Base-by-base conservation (phyloP, 2,329 filamentous ascomycete species). In the Domatiomyces catenatus region DNA sequence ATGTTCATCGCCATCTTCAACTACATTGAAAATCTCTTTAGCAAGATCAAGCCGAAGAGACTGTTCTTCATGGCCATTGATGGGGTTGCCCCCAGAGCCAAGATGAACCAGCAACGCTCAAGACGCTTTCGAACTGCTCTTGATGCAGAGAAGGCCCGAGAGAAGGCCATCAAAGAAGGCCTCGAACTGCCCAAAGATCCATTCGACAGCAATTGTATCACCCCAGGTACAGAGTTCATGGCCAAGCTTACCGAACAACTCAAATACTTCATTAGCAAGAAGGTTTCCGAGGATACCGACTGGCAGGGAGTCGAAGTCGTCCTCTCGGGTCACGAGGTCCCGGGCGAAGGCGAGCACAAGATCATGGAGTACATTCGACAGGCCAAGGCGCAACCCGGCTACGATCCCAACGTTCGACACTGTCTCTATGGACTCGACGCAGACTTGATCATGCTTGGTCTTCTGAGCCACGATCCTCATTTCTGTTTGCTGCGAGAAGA, bases 1-100 rank as follows among this genome's bases (percentile, higher is more conserved):
- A 98, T 98, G 92, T 98, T 98, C 65, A 95, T 98, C 60, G 85
- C 88, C 52, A 98, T 98, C 62, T 98, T 98, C 79, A 96, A 96
- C 70, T 98, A 98, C 67, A 98, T 98, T 59, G 92, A 98, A 69
- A 92, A 98, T 71, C 70, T 98, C 49, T 98, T 94, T 67, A 89
- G 90, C 61, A 98, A 95, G 69, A 98, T 98, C 65, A 96, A 96
- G 69, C 92, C 92, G 10, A 90, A 94, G 70, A 83, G 95, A 73
- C 78, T 98, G 36, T 98, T 98, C 71, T 98, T 95, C 74, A 98
- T 98, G 92, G 93, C 92, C 48, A 92, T 98, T 58, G 92, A 98
- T 63, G 92, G 92, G 62, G 93, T 98, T 55, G 92, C 92, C 19
- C 93, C 92, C 17, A 84, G 92, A 62, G 92, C 92, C 60, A 98